Evolutionary conservation across 768 basidiomycete species (phyloP), one percentile per base, ranked within the genome.

Genomic region (Termitomyces sp.): DNA sequence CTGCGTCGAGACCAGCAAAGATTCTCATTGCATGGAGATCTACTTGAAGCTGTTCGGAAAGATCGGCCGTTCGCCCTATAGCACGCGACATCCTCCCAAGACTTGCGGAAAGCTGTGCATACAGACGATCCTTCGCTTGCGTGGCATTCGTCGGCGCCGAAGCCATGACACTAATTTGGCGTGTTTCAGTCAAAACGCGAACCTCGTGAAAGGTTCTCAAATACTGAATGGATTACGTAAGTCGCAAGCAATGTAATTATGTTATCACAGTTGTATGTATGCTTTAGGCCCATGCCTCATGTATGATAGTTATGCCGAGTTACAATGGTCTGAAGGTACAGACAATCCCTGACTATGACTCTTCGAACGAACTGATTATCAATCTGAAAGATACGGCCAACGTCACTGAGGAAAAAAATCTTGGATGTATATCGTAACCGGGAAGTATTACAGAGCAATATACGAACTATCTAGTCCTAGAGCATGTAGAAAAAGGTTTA

Each of bases 401-500:
- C 4, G 40, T 8, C 18, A n/a, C 41, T n/a, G 23, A 30, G 3
- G 38, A 9, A 44, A 53, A 43, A 33, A 48, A 62, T 59, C 54
- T 46, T 46, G 44, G 13, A 46, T 13, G 36, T 33, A 20, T 46
- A 51, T 64, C 50, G 46, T 54, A 57, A 61, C 43, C 43, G 35
- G 55, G 64, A 63, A 63, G 61, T 55, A 66, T 77, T 74, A 82
- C 73, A 82, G 68, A 72, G 83, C 77, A 65, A 91, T 89, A 74
- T 89, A 88, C 68, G 88, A 89, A 66, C 79, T 79, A 66, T 80
- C 79, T 72, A 80, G 65, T 52, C 89, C 88, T 57, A 93, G 77
- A 46, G 91, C 91, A 69, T 91, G 87, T 70, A 93, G 75, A 71
- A 93, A 92, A 61, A 96, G 78, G 75, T 99, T 95, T 67, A 98